A percentile compares a stretch with the other conserved stretches of the same genome.
Conservation (phyloP, 176 grass and related monocot species). For the Canna indica region DNA sequence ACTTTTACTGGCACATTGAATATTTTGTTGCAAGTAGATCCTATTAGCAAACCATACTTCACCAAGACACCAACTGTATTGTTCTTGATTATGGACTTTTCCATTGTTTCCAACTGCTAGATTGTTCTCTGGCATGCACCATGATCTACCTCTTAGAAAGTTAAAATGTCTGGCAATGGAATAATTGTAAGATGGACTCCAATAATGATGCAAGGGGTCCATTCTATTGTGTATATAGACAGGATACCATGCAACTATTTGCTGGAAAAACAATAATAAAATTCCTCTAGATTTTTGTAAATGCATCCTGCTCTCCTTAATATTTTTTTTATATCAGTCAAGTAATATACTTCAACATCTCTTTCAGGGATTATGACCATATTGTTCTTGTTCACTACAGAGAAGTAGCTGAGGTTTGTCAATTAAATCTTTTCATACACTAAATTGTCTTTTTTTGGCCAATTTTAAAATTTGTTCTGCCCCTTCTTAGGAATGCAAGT, state of each 20-base stretch:
- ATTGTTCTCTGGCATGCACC: not conserved
- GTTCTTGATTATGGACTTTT: not conserved
- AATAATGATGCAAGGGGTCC: no score
- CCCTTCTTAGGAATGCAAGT: no score
- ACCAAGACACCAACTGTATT: not conserved
- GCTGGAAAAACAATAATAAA: not conserved
- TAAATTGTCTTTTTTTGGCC: not conserved
- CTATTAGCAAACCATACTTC: no score
- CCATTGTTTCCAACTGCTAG: not conserved
- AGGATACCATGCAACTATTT: not conserved
- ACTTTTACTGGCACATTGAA: not conserved
- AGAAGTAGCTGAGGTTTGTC: slow-evolving; percentile 84
- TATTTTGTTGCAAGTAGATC: not conserved
- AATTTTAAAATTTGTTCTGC: no score
- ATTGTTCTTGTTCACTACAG: slow-evolving; percentile 94
- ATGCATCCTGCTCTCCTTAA: not conserved
- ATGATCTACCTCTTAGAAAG: not conserved
- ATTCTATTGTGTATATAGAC: not conserved
- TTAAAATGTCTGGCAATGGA: not conserved
- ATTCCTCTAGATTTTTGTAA: not conserved
- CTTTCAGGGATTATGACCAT: slow-evolving; percentile 76
- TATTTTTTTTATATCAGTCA: not conserved
- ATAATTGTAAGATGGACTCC: no score
- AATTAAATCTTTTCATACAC: slow-evolving; percentile 2
- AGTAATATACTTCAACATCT: slow-evolving; percentile 5